phyloP scores from a whole-genome alignment of 768 basidiomycete genomes.

The Mrakia blollopis region DNA sequence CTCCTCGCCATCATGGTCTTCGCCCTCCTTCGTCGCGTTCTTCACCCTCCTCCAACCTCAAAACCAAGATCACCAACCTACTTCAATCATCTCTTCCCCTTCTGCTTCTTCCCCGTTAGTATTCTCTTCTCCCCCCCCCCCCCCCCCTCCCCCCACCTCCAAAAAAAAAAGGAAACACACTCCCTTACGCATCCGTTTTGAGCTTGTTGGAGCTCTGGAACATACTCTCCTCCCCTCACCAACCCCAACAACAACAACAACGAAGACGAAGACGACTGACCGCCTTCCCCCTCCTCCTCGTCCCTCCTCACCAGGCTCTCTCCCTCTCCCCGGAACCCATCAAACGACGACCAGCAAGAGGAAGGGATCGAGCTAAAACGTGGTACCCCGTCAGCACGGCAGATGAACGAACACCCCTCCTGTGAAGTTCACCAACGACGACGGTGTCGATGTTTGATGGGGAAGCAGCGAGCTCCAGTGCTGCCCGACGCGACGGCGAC shows the following conservation, averaged over 20 bases:
- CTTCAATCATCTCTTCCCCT: constrained; percentile 31
- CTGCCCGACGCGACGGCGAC: no score
- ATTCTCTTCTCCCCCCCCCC: no score
- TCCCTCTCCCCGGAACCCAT: constrained; percentile 8
- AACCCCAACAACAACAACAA: no score
- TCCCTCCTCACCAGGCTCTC: background rate
- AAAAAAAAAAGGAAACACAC: background rate
- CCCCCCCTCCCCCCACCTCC: no score
- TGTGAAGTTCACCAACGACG: background rate
- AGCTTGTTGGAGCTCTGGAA: no score
- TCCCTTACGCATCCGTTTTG: background rate
- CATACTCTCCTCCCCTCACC: no score
- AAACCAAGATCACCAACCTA: constrained; percentile 3
- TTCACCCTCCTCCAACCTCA: constrained; percentile 3
- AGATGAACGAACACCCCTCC: constrained; percentile 24
- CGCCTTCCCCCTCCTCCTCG: background rate
- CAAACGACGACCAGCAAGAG: constrained; percentile 7
- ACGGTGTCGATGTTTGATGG: no score
- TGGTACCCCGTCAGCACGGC: constrained; percentile 17
- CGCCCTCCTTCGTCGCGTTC: constrained; percentile 15
- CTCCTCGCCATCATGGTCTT: constrained; percentile 24
- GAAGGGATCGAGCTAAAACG: background rate
- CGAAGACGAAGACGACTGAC: no score
- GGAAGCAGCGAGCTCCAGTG: no score
- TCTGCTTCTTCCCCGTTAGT: constrained; percentile 33